Evolutionary conservation across 768 basidiomycete genomes (phyloP).

Genomic region (Calocybe cyanea): DNA sequence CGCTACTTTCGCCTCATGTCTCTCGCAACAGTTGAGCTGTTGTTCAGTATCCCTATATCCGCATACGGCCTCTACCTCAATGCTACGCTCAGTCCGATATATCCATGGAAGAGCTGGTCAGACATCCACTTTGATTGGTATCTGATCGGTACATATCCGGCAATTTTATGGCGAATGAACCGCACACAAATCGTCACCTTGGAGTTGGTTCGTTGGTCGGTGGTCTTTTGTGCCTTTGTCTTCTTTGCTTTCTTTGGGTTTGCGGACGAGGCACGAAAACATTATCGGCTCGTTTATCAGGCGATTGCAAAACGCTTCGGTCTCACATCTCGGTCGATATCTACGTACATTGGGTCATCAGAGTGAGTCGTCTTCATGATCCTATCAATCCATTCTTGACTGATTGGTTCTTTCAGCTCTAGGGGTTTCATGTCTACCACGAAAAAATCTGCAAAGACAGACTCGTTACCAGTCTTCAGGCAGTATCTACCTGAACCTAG

Average conservation of each 20-base stretch:
- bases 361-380: not conserved
- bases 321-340: conserved; percentile 15
- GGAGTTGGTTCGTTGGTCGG: conserved; percentile 47
- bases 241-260: conserved; percentile 64
- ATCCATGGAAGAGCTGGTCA: conserved; percentile 48
- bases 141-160: conserved; percentile 38
- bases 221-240: conserved; percentile 43
- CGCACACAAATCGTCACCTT: conserved; percentile 19
- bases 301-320: conserved; percentile 38
- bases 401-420: not conserved
- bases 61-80: conserved; percentile 36
- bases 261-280: conserved; percentile 52
- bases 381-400: not conserved
- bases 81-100: conserved; percentile 21
- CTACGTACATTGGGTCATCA: not conserved
- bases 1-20: conserved; percentile 58
- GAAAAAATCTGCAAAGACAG: not conserved
- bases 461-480: not conserved
- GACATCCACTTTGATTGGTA: conserved; percentile 47
- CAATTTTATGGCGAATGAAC: conserved; percentile 37
- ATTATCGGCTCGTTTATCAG: conserved; percentile 40
- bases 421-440: not conserved
- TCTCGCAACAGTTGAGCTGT: conserved; percentile 43
- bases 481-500: not conserved
- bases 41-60: conserved; percentile 43